Evolutionary conservation across 1,139 yeast genomes (phyloP), one percentile per base, ranked within the genome.

Genomic region (Scheffersomyces quercinus): DNA sequence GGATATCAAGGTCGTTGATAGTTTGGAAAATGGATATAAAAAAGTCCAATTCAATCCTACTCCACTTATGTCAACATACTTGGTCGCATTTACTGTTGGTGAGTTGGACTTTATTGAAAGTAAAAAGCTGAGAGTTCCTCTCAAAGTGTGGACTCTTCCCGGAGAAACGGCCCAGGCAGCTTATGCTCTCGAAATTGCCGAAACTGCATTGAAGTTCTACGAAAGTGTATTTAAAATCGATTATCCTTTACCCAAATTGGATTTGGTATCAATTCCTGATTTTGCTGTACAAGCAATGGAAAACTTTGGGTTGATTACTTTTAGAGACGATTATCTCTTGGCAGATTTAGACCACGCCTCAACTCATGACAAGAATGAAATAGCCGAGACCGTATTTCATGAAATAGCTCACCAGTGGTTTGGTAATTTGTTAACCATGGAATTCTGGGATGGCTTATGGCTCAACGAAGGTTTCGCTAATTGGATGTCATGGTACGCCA

Each of bases 231-330:
- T 36, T 11, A 29, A 26, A 26, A 36, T 36, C 16, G 14, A 28
- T 14, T 36, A 28, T 29, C 39, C 39, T 13, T 20, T 36, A 9
- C 5, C 15, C 9, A 36, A 36, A 14, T 15, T 36, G 16, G 39
- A 36, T 13, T n/a, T 36, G 7, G 33, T 36, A 2, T 31, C 32
- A 9, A 10, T 36, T 12, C 39, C 39, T n/a, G 32, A 36, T 10
- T 36, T 36, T 36, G 33, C 79, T 24, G 79, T 79, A 33, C 77
- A 77, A 49, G 83, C 82, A 13, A 78, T 78, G 83, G 83, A 78
- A 57, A 78, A 78, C 52, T 77, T 76, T 67, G 82, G 82, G 28
- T 63, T 77, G 33, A 26, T 36, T 28, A 24, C 31, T 13, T 28
- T 26, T 36, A 28, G 16, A n/a, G 29, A 16, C 5, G 32, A 28